phyloP scores from a whole-genome alignment of 306 rosid genomes.

The Chamaecrista fasciculata region DNA sequence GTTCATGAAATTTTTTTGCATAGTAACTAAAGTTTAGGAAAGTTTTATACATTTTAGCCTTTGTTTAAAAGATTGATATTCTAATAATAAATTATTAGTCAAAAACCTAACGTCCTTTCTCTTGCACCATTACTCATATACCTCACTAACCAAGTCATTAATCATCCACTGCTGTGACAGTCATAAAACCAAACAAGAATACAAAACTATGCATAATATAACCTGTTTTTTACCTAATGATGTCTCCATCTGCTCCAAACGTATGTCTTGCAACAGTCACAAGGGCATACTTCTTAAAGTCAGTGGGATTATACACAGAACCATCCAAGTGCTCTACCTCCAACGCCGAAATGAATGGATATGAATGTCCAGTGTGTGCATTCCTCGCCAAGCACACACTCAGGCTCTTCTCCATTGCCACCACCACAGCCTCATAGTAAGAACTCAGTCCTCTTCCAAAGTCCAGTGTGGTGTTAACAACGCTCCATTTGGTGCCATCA shows the following conservation, averaged over 20 bases:
- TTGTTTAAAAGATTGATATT: too few species aligned
- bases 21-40: too few species aligned
- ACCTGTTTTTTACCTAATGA: slow-evolving; percentile 48
- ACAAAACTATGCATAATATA: not conserved
- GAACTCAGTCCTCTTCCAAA: slow-evolving; percentile 61
- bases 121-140: too few species aligned
- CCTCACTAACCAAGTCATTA: not conserved
- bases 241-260: slow-evolving; percentile 46
- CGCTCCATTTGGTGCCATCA: slow-evolving; percentile 76
- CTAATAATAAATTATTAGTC: too few species aligned
- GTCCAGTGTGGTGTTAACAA: slow-evolving; percentile 70
- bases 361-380: slow-evolving; percentile 39
- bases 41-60: too few species aligned
- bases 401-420: slow-evolving; percentile 45
- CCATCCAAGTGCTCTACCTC: slow-evolving; percentile 59
- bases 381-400: slow-evolving; percentile 79
- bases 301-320: slow-evolving; percentile 63
- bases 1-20: too few species aligned
- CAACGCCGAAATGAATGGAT: slow-evolving; percentile 77
- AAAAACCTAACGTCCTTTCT: too few species aligned
- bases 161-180: not conserved
- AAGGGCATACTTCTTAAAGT: slow-evolving; percentile 65
- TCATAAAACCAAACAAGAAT: not conserved
- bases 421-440: slow-evolving; percentile 58
- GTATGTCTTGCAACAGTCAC: slow-evolving; percentile 49